Base-by-base conservation (phyloP, 352 stramenopile species). In the Hyaloperonospora brassicae region DNA sequence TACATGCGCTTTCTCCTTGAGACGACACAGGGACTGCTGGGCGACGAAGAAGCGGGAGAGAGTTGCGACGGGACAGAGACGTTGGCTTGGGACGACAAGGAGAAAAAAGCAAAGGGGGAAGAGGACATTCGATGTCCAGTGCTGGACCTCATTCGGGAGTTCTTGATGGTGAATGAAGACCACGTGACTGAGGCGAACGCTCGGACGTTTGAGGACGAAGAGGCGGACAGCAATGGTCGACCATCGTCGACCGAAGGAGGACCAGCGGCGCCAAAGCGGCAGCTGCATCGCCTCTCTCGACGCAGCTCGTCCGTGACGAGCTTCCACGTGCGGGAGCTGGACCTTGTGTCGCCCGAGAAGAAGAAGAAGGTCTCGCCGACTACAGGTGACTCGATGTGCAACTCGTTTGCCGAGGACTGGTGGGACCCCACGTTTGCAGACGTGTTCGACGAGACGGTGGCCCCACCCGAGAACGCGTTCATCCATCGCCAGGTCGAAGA, bases 1-100 rank as follows among this genome's bases (percentile, higher is more conserved):
- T 89, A 84, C 40, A 36, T 89, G 53, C 72, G 78, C 24, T 69
- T 85, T 47, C 59, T 89, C 17, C 70, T 87, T 30, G 72, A 83
- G 57, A 83, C 68, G 0, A 87, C 79, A 9, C 79, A 84, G 36
- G 79, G 79, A 3, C 56, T 89, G 55, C 47, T 89, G 2, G 64
- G 69, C 12, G 77, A 75, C 23, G 68, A 82, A 21, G 72, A 79
- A 7, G 3, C 27, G 3, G 27, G 27, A 31, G 27, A 31, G 3
- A 7, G 27, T 41, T 60, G 78, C 10, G 62, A 76, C 17, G 45
- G 49, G 23, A 55, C 57, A n/a, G 41, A 55, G 2, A 34, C 57
- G 30, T 51, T 51, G 1, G 47, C 61, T 14, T 68, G 61, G 55
- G 47, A 65, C 13, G 59, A 45, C n/a, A 57, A 39, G 13, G n/a